A percentile compares a stretch with the other conserved stretches of the same genome.
Conservation (phyloP, 306 rosid genomes). For the Prosopis cineraria region DNA sequence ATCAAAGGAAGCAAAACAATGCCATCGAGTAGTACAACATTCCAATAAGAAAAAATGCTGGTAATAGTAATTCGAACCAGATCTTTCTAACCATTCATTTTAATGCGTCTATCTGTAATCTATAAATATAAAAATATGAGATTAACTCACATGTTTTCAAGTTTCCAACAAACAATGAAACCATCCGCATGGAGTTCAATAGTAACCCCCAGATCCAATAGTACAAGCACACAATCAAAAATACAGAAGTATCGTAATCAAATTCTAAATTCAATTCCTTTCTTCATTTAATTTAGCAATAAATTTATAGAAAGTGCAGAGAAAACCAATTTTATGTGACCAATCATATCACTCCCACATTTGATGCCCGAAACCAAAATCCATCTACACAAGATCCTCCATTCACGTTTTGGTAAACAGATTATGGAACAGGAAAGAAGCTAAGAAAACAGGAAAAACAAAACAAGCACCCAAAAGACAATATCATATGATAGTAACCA, state of each 20-base stretch:
- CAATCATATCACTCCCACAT: neutral
- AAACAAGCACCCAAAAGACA: constrained; percentile 30
- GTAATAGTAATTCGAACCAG: neutral
- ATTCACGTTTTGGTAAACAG: constrained; percentile 13
- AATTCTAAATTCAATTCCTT: constrained; percentile 23
- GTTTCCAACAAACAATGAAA: constrained; percentile 3
- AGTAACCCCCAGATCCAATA: constrained; percentile 26
- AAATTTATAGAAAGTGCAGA: neutral
- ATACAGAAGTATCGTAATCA: neutral
- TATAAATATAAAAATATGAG: neutral
- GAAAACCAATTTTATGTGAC: neutral
- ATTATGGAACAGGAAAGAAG: neutral
- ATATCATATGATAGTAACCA: constrained; percentile 18
- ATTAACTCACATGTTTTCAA: neutral
- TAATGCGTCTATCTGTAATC: neutral
- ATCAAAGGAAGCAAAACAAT: constrained; percentile 30
- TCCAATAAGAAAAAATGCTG: neutral
- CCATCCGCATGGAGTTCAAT: neutral
- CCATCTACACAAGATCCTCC: constrained; percentile 16
- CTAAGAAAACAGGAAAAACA: neutral
- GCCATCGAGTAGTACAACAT: neutral
- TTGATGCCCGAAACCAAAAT: neutral
- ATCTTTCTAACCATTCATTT: constrained; percentile 7
- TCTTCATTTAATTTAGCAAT: constrained; percentile 10
- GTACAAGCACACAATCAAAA: constrained; percentile 1